Conservation (phyloP, 163 green algal genomes). For the Scenedesmus sp. region DNA sequence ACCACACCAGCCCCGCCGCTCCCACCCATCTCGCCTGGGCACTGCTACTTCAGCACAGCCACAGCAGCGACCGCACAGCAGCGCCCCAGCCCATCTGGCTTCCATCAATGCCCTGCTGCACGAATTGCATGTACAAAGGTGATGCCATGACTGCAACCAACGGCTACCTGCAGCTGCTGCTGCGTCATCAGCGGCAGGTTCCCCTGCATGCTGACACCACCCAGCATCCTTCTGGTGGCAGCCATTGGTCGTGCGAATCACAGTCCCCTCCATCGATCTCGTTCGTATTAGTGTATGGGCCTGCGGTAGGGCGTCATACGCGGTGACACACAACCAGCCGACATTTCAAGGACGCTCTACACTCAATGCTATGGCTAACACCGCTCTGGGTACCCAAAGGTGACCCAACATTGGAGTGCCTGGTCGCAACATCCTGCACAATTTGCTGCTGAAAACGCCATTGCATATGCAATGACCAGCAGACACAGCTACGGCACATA, state of each 20-base stretch:
- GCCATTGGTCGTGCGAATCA: background rate
- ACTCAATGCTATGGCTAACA: background rate
- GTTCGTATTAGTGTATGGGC: background rate
- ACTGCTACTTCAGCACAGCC: background rate
- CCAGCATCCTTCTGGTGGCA: background rate
- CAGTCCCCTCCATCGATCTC: background rate
- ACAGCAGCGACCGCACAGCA: background rate
- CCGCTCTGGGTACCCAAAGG: background rate
- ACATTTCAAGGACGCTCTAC: background rate
- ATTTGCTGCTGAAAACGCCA: background rate
- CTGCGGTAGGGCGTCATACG: background rate
- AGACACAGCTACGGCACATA: background rate
- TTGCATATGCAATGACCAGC: background rate
- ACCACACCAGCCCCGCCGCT: background rate
- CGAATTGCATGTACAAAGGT: background rate
- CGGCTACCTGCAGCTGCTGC: background rate
- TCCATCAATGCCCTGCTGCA: background rate
- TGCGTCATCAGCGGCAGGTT: background rate
- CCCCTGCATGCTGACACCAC: background rate
- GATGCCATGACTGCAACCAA: background rate
- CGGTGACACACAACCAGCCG: background rate
- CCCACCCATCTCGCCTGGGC: background rate
- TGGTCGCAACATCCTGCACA: background rate
- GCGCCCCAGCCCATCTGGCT: background rate
- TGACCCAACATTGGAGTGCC: background rate